A percentile compares a stretch with the other conserved stretches of the same genome.
Evolutionary conservation across 179 eudicot species (phyloP).

Genomic region (Silene noctiflora): DNA sequence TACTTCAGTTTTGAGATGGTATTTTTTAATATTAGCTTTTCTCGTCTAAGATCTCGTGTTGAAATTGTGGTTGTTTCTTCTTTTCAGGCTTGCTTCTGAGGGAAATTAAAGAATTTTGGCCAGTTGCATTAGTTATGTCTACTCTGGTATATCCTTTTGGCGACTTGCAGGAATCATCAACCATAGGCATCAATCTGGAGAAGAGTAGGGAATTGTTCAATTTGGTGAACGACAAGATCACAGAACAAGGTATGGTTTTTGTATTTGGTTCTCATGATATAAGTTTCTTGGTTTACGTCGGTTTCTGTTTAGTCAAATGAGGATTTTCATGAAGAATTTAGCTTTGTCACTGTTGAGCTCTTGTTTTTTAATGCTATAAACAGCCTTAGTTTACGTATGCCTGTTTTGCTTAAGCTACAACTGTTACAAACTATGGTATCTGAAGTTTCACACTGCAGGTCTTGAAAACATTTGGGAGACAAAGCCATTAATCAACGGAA

Average conservation of each 20-base stretch:
- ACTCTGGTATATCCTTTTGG: constrained; percentile 43
- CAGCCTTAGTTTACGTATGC: not conserved
- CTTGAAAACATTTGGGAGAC: constrained; percentile 75
- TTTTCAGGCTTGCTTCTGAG: constrained; percentile 68
- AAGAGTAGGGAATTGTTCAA: constrained; percentile 44
- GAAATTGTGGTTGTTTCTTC: not conserved
- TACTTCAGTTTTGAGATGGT: not conserved
- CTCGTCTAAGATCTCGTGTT: not conserved
- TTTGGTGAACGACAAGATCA: constrained; percentile 45
- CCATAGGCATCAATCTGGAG: constrained; percentile 36
- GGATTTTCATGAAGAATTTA: not conserved
- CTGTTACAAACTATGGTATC: not conserved
- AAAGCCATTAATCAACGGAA: constrained; percentile 77
- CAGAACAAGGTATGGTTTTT: constrained; percentile 42
- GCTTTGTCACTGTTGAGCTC: not conserved
- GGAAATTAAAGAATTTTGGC: constrained; percentile 91
- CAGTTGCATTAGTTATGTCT: constrained; percentile 62
- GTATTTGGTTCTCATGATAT: not conserved
- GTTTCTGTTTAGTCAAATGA: not conserved
- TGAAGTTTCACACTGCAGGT: constrained; percentile 36
- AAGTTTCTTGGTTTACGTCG: not conserved
- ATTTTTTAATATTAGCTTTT: not conserved
- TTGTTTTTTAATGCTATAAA: too few relatives aligned
- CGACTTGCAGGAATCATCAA: constrained; percentile 32
- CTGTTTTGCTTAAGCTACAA: not conserved